Conservation (phyloP, 768 basidiomycete species). For the Lyophyllum semitale region DNA sequence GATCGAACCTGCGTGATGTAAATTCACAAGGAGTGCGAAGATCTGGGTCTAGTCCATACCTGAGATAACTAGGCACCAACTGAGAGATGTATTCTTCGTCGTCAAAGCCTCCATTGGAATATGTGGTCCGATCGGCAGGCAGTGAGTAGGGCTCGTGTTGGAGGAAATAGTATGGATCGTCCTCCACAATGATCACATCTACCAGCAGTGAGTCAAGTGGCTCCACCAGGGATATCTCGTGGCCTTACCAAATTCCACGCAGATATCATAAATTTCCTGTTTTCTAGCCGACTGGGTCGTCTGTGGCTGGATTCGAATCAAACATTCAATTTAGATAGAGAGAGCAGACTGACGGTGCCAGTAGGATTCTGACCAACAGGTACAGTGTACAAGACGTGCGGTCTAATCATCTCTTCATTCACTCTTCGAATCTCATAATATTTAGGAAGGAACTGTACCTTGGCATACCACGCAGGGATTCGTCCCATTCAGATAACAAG, state of each 20-base stretch:
- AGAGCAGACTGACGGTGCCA: constrained; percentile 54
- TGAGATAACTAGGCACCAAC: constrained; percentile 65
- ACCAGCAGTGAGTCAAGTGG: background rate
- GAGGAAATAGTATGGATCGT: constrained; percentile 81
- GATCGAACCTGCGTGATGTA: constrained; percentile 51
- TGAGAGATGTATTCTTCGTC: constrained; percentile 52
- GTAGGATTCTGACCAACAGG: constrained; percentile 88
- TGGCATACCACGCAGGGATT: constrained; percentile 49
- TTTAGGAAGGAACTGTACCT: constrained; percentile 37
- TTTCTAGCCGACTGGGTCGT: constrained; percentile 67
- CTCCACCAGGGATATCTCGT: background rate
- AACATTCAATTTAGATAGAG: background rate
- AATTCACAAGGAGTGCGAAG: background rate
- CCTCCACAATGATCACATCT: constrained; percentile 82
- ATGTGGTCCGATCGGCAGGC: constrained; percentile 13
- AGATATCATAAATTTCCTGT: constrained; percentile 79
- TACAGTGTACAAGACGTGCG: constrained; percentile 73
- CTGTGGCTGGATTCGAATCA: constrained; percentile 24
- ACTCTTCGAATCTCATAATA: background rate
- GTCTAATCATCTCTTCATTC: constrained; percentile 38
- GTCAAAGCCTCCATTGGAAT: constrained; percentile 16
- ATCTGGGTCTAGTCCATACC: constrained; percentile 28
- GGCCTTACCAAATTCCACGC: constrained; percentile 69
- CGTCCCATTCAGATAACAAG: constrained; percentile 69
- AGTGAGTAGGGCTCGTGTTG: constrained; percentile 60